phyloP scores from a whole-genome alignment of 2,329 filamentous ascomycete genomes.

The Exophiala phaeomuriformis region DNA sequence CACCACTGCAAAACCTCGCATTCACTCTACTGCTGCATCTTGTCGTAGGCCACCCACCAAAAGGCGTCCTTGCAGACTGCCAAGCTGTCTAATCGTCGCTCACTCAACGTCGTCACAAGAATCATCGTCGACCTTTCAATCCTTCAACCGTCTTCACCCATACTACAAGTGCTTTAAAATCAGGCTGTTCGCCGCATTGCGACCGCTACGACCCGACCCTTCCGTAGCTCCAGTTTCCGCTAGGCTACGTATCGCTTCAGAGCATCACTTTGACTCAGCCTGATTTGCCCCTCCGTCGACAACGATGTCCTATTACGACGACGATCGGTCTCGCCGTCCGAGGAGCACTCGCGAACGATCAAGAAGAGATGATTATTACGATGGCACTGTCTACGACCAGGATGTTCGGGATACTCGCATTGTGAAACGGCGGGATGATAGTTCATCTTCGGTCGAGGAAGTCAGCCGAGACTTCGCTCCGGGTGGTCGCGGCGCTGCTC shows the following conservation, averaged over 20 bases:
- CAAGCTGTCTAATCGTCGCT: constrained; percentile 13
- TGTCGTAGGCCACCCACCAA: not conserved
- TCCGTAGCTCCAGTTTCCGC: constrained; percentile 22
- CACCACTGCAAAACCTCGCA: not conserved
- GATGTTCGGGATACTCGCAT: constrained; percentile 24
- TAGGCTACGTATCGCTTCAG: constrained; percentile 14
- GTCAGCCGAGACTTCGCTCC: constrained; percentile 78
- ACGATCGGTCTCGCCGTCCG: constrained; percentile 46
- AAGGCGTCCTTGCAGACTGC: constrained; percentile 10
- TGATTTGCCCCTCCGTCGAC: not conserved
- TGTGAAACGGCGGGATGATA: constrained; percentile 56
- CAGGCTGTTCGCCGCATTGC: constrained; percentile 2
- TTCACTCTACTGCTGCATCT: not conserved
- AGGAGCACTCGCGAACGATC: constrained; percentile 27
- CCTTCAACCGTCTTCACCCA: not conserved
- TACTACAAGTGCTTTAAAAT: not conserved
- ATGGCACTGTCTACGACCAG: constrained; percentile 22
- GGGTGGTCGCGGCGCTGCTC: constrained; percentile 44
- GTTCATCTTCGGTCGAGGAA: constrained; percentile 70
- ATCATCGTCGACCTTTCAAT: not conserved
- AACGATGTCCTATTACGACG: constrained; percentile 43
- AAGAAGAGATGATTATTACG: constrained; percentile 24
- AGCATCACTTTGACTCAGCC: constrained; percentile 11
- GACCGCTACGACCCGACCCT: constrained; percentile 21
- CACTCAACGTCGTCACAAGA: constrained; percentile 1